phyloP scores from a whole-genome alignment of 805 yeast genomes.

The Monosporozyma yasuniensis region DNA sequence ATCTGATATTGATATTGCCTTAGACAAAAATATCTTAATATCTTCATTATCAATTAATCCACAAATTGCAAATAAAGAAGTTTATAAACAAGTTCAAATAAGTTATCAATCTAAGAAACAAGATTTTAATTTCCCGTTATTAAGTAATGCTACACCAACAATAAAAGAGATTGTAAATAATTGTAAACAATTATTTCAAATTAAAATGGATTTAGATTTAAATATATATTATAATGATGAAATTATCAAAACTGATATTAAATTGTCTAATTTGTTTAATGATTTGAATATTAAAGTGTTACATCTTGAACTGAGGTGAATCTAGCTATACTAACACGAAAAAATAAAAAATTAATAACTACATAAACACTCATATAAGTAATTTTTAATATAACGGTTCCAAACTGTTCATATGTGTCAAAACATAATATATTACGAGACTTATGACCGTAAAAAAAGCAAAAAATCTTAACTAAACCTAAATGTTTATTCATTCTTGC shows the following conservation, averaged over 20 bases:
- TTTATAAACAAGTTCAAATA: constrained; percentile 35
- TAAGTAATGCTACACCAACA: constrained; percentile 73
- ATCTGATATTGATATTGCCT: background rate
- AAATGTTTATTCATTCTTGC: too few relatives aligned
- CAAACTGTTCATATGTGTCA: too few relatives aligned
- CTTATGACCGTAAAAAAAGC: too few relatives aligned
- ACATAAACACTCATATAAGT: too few relatives aligned
- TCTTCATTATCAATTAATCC: constrained; percentile 30
- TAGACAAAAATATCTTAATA: constrained; percentile 7
- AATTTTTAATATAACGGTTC: too few relatives aligned
- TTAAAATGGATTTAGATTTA: constrained; percentile 20
- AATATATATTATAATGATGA: constrained; percentile 17
- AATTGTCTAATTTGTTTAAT: constrained; percentile 39
- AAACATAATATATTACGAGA: too few relatives aligned
- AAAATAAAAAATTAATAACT: background rate
- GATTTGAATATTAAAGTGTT: constrained; percentile 9
- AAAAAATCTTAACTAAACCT: too few relatives aligned
- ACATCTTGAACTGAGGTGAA: constrained; percentile 3
- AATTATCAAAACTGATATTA: constrained; percentile 37
- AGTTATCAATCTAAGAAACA: constrained; percentile 47
- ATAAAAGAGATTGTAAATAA: constrained; percentile 68
- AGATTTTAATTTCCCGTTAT: constrained; percentile 55
- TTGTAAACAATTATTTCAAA: constrained; percentile 63
- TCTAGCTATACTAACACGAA: too few relatives aligned
- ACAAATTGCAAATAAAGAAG: constrained; percentile 29